A percentile compares a stretch with the other conserved stretches of the same genome.
phyloP scores from a whole-genome alignment of 805 yeast genomes.

The Candida ovalis region DNA sequence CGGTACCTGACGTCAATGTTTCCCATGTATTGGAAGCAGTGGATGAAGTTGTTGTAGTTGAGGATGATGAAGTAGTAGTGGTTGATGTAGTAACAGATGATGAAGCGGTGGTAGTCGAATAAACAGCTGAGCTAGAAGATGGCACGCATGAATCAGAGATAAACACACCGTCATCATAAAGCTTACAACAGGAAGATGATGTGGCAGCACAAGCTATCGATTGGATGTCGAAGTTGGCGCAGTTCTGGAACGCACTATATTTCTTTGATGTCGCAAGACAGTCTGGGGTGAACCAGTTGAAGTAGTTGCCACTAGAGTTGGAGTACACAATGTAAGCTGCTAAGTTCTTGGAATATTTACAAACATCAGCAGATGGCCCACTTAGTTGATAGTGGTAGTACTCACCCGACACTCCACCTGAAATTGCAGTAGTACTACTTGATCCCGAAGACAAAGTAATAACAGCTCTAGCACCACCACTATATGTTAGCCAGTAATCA shows the following conservation, averaged over 20 bases:
- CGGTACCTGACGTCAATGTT: too few relatives aligned
- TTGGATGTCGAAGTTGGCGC: neutral
- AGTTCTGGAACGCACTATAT: neutral
- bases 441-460: neutral
- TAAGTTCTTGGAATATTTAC: neutral
- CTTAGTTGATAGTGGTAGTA: neutral
- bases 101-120: too few relatives aligned
- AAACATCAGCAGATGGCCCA: neutral
- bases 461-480: neutral
- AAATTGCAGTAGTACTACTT: neutral
- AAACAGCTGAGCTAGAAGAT: neutral
- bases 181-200: neutral
- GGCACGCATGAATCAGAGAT: neutral
- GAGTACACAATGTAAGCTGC: neutral
- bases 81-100: neutral
- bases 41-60: too few relatives aligned
- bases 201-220: neutral
- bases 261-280: neutral
- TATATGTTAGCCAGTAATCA: neutral
- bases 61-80: neutral
- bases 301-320: neutral
- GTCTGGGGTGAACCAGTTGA: neutral
- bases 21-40: too few relatives aligned
- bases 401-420: neutral
- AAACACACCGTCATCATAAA: neutral